A percentile compares a stretch with the other conserved stretches of the same genome.
phyloP scores from a whole-genome alignment of 495 filamentous ascomycete species.

The Glonium stellatum region DNA sequence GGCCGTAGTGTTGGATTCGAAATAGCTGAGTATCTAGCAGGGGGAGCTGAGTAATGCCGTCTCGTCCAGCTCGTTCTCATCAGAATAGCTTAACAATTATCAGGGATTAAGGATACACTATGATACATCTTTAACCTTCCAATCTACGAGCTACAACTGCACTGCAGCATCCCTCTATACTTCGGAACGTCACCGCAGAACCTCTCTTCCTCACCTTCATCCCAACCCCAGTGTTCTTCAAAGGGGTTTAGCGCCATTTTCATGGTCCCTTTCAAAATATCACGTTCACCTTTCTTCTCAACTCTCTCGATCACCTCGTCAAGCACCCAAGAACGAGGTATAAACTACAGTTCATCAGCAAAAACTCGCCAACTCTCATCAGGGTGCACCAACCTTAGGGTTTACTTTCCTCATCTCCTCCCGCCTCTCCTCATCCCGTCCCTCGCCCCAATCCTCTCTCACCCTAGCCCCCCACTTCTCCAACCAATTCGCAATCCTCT shows the following conservation, averaged over 20 bases:
- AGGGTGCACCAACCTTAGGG: constrained; percentile 52
- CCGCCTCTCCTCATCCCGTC: constrained; percentile 54
- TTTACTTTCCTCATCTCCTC: constrained; percentile 75
- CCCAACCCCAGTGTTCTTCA: constrained; percentile 66
- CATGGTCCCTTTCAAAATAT: constrained; percentile 68
- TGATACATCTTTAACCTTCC: neutral
- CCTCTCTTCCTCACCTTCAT: constrained; percentile 67
- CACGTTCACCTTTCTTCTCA: constrained; percentile 74
- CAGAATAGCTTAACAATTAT: too few species aligned
- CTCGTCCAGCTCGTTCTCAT: too few species aligned
- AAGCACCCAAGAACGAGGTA: constrained; percentile 82
- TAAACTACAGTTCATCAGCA: constrained; percentile 46
- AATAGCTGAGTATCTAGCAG: constrained; percentile 62
- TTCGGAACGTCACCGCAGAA: constrained; percentile 85
- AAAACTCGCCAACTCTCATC: neutral
- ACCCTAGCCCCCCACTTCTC: constrained; percentile 61
- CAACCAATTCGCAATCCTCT: constrained; percentile 68
- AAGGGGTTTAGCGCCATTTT: constrained; percentile 76
- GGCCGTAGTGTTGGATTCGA: constrained; percentile 65
- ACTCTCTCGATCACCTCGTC: constrained; percentile 87
- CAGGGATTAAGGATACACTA: neutral
- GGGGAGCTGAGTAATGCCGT: constrained; percentile 14
- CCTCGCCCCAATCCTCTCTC: constrained; percentile 60
- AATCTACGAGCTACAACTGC: constrained; percentile 60
- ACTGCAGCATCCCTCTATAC: constrained; percentile 73